Base-by-base conservation (phyloP, 495 filamentous ascomycete species). In the Pseudomonodictys pantanalensis region DNA sequence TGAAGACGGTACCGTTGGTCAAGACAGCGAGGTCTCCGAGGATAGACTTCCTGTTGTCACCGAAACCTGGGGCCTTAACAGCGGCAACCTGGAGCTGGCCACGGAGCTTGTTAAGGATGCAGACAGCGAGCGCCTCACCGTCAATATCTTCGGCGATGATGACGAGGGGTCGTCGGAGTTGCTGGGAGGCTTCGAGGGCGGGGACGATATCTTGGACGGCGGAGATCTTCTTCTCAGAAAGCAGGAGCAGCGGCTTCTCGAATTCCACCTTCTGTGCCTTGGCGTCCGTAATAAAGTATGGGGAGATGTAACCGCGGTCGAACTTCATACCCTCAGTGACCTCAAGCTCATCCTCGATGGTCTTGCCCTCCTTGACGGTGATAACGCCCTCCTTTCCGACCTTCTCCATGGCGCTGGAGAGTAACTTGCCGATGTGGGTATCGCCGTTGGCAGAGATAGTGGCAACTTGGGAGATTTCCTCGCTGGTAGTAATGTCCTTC, bases 181-280 rank as follows among this genome's bases (percentile, higher is more conserved):
- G 90, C 71, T 92, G 96, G 60, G 95, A 97, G 67, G 89, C 88
- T 79, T 98, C 93, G 52, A 98, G 89, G 52, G 95, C 91, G 53
- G 93, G 93, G 74, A 98, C 90, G 73, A 98, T 96, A 77, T 98
- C 93, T 79, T 96, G 90, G 44, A 96, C 95, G 44, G 90, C 86
- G 44, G 93, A 97, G 77, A 98, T 98, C 86, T 98, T 98, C 89
- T 96, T 96, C 85, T 98, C 95, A 22, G 92, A 96, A 38, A 98
- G 88, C 23, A 98, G 87, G 76, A 98, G 91, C 66, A 98, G 79
- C 64, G 93, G 93, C 85, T 97, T 97, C 86, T 98, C 93, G 67
- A 97, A 97, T 80, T 97, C 93, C 52, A 97, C 90, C 86, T 97
- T 98, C 75, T 95, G 90, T 44, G 92, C 71, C 86, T 98, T 98